Base-by-base conservation (phyloP, 2,329 filamentous ascomycete genomes). In the Gliomastix tumulicola region DNA sequence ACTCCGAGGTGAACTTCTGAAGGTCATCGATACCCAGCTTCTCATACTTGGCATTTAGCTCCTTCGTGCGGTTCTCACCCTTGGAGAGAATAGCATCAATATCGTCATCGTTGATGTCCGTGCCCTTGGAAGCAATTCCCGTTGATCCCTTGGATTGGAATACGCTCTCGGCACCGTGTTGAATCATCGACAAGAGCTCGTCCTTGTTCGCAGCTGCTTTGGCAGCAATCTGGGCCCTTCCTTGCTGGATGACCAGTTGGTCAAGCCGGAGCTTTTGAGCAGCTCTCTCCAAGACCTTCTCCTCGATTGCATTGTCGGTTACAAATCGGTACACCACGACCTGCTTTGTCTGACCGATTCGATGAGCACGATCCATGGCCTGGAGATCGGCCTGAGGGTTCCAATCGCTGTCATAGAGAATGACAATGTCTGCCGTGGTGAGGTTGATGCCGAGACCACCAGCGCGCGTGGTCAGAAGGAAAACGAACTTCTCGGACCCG, bases 321-420 rank as follows among this genome's bases (percentile, higher is more conserved):
- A 98, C 86, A 50, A 98, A 96, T 41, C 92, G 79, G 66, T 95
- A 98, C 4, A 98, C 92, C 30, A 89, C 76, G 10, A 98, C 92
- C 57, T 98, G 92, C 65, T 98, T 98, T 6, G 88, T 98, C 65
- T 98, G 92, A 27, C 92, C 92, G 49, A 98, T 98, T 65, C 92
- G 88, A 66, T 98, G 92, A 35, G 92, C 92, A 56, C 92, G 86
- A 54, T 98, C 92, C 92, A 98, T 98, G 39, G 92, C 92, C 61
- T 98, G 92, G 41, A 98, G 66, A 78, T 98, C 92, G 15, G 92
- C 92, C 62, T 98, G 92, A 9, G 92, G 92, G 53, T 96, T 97
- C 92, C 92, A 98, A 57, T 98, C 92, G 51, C 89, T 96, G 59
- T 98, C 92, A 54, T 92, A 98, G 7, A 98, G 76, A 21, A 98